Evolutionary conservation across 2,329 filamentous ascomycete species (phyloP), one percentile per base, ranked within the genome.

Genomic region (Neopestalotiopsis rosae): DNA sequence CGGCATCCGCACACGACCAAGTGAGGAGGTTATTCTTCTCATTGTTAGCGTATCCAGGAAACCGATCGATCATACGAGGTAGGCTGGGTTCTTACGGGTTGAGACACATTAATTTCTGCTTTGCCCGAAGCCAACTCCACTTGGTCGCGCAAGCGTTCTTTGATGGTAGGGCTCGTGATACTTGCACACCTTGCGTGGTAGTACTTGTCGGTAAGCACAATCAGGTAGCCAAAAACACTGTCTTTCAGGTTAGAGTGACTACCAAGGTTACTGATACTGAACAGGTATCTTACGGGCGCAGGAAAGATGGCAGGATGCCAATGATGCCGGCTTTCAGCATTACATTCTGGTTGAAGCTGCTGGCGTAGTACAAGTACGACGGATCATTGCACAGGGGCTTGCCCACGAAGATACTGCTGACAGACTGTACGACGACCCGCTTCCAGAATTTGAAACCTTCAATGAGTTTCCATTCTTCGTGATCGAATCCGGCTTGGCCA

Each of bases 361-460:
- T 56, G 49, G 49, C 49, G 24, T 56, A 56, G 49, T 56, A 56
- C 49, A 56, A 20, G 24, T 56, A 56, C 49, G 49, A 56, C 7
- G 17, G 49, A 20, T 56, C 49, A 7, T 56, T 56, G 49, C 49
- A 56, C 9, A 56, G 49, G 17, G 49, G 49, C 13, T 56, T 56
- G 1, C 49, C 49, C 17, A 56, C 49, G 1, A 56, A 56, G 13
- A 56, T 56, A 14, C 49, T 56, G 14, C 49, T 56, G 49, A 56
- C 49, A 14, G 49, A n/a, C 24, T 56, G 49, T 6, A 56, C 49
- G 6, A 56, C 49, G 24, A 56, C 49, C 5, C 49, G 9, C 49
- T 56, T 56, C 49, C 49, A 56, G 24, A 56, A 56, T 56, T 56
- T 56, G 49, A 56, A 56, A n/a, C 49, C 49, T 56, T 56, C 49